phyloP scores from a whole-genome alignment of 2,329 filamentous ascomycete genomes.

The Talaromyces albobiverticillius region DNA sequence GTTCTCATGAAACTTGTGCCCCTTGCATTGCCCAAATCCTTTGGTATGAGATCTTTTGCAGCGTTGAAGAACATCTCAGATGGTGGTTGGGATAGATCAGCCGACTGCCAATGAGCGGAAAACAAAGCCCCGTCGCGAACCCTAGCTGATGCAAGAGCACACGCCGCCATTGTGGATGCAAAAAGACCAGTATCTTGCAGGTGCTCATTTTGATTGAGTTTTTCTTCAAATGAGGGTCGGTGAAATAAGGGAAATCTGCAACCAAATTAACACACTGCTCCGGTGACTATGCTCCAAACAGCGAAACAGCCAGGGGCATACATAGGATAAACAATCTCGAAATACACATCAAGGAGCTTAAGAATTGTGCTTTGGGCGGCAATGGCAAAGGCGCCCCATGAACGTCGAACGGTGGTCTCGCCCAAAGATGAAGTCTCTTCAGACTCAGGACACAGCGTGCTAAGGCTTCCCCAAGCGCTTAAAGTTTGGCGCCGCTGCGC shows the following conservation, averaged over 20 bases:
- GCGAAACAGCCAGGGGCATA: constrained; percentile 20
- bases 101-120: constrained; percentile 34
- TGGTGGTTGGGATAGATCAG: constrained; percentile 42
- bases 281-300: not conserved
- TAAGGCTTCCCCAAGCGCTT: constrained; percentile 4
- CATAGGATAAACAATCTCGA: constrained; percentile 54
- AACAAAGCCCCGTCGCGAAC: constrained; percentile 50
- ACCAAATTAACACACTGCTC: no score
- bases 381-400: constrained; percentile 42
- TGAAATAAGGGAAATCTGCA: constrained; percentile 52
- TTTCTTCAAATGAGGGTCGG: constrained; percentile 41
- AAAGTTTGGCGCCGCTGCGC: not conserved
- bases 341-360: constrained; percentile 50
- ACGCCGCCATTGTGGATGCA: constrained; percentile 52
- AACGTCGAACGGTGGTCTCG: constrained; percentile 28
- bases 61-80: not conserved
- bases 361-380: constrained; percentile 39
- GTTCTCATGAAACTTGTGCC: constrained; percentile 42
- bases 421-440: constrained; percentile 17
- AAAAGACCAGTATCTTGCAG: constrained; percentile 44
- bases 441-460: no score
- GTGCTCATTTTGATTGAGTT: constrained; percentile 44
- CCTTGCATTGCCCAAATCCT: not conserved
- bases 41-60: not conserved
- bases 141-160: constrained; percentile 49